Conservation (phyloP, 805 yeast species). For the Tetrapisispora nanseiensis region DNA sequence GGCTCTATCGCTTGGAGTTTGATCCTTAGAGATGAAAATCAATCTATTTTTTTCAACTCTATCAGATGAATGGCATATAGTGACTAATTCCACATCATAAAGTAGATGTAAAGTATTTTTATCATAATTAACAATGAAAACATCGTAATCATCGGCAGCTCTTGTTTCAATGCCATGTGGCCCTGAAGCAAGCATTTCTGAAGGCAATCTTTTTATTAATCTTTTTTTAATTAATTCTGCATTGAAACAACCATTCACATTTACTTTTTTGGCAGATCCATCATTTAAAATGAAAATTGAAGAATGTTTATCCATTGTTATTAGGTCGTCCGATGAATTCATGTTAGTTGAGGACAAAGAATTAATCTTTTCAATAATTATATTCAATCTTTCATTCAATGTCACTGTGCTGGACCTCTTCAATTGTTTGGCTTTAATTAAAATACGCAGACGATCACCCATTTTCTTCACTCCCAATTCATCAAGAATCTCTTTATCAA, state of each 20-base stretch:
- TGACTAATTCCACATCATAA: slow-evolving; percentile 71
- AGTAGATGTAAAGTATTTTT: slow-evolving; percentile 37
- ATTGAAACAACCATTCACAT: slow-evolving; percentile 69
- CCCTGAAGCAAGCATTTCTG: slow-evolving; percentile 16
- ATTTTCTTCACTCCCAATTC: slow-evolving; percentile 68
- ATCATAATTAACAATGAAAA: slow-evolving; percentile 44
- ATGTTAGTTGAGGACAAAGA: slow-evolving; percentile 8
- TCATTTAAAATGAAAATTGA: slow-evolving; percentile 67
- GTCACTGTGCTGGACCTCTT: slow-evolving; percentile 20
- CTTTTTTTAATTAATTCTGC: slow-evolving; percentile 69
- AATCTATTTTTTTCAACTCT: slow-evolving; percentile 59
- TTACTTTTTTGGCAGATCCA: slow-evolving; percentile 59
- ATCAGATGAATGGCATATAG: slow-evolving; percentile 70
- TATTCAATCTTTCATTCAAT: slow-evolving; percentile 11
- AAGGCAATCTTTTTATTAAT: slow-evolving; percentile 44
- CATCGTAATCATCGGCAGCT: slow-evolving; percentile 38
- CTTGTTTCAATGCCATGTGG: slow-evolving; percentile 21
- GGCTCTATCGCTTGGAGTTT: slow-evolving; percentile 54
- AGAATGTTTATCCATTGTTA: slow-evolving; percentile 30
- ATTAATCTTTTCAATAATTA: slow-evolving; percentile 17
- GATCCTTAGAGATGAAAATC: slow-evolving; percentile 55
- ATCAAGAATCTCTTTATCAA: slow-evolving; percentile 54
- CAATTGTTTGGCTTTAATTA: slow-evolving; percentile 41
- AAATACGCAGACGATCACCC: slow-evolving; percentile 73
- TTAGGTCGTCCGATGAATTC: slow-evolving; percentile 19